Base-by-base conservation (phyloP, 805 yeast species). In the Metschnikowia henanensis region DNA sequence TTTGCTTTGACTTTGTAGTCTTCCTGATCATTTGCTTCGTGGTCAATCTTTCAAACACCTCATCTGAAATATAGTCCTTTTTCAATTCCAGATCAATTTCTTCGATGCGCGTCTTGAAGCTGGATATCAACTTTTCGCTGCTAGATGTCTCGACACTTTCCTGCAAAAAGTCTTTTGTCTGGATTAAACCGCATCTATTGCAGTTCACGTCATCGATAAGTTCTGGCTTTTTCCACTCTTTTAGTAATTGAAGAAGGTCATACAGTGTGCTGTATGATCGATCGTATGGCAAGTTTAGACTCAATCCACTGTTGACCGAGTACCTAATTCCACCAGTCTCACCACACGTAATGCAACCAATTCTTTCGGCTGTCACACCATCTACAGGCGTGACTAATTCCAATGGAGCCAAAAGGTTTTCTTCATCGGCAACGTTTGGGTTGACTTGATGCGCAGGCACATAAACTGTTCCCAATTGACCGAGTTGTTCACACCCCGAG, bases 191-290 rank as follows among this genome's bases (percentile, higher is more conserved):
- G 70, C 98, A 92, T 56, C 98, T 75, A 58, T 91, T 89, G 70
- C 99, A 92, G 64, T 90, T 92, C 29, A 92, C 99, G 35, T 90
- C 96, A 52, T 88, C 91, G 46, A 92, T 90, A 18, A 86, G 79
- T 60, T 92, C 99, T 30, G 91, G 87, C 44, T 79, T 75, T 5
- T 74, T 79, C 88, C 90, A 87, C 33, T 81, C 79, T 35, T 75
- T 68, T 49, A 87, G 62, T 41, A 87, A 69, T 15, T 76, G 80
- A 5, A 76, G 62, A 43, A 87, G 65, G 10, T 58, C 57, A 37
- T 60, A 66, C 16, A 62, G 59, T 8, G 68, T 55, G 45, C 66
- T 58, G 45, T 65, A 59, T 4, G 66, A 57, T 28, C 73, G 73
- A 33, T 73, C 61, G 29, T 62, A 61, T 0, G 92, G 91, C 37